Percentiles rank a stretch among this genome's conserved stretches.
Conservation (phyloP, 1,284 basidiomycete genomes). For the Boletus mariae region DNA sequence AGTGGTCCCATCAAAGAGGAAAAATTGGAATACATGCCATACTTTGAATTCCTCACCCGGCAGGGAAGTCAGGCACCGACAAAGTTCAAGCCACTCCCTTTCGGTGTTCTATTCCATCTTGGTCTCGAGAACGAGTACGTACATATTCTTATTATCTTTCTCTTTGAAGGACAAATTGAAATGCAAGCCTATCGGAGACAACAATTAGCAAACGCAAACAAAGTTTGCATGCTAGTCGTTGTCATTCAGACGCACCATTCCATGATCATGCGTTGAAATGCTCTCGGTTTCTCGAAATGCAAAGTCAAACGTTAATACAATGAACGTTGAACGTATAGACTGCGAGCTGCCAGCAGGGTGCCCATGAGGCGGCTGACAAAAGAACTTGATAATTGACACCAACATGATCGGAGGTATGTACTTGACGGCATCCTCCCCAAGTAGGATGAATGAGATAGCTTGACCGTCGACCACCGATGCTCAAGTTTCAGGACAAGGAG, state of each 20-base stretch:
- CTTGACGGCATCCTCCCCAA: too few relatives aligned
- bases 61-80: neutral
- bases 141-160: neutral
- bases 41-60: neutral
- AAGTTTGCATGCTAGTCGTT: neutral
- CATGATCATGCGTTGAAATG: neutral
- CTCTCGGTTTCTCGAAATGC: neutral
- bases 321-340: neutral
- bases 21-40: too few relatives aligned
- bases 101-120: neutral
- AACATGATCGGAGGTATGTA: neutral
- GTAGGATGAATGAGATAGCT: too few relatives aligned
- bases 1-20: neutral
- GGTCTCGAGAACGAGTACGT: neutral
- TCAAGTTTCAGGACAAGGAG: too few relatives aligned
- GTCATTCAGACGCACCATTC: too few relatives aligned
- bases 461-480: too few relatives aligned
- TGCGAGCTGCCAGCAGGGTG: neutral
- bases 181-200: neutral
- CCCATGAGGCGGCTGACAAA: neutral
- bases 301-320: neutral
- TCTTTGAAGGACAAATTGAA: too few relatives aligned
- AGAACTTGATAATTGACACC: neutral
- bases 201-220: neutral
- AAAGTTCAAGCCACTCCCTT: neutral